A percentile compares a stretch with the other conserved stretches of the same genome.
phyloP scores from a whole-genome alignment of 2,329 filamentous ascomycete genomes.

The Endoconidiophora laricicola region DNA sequence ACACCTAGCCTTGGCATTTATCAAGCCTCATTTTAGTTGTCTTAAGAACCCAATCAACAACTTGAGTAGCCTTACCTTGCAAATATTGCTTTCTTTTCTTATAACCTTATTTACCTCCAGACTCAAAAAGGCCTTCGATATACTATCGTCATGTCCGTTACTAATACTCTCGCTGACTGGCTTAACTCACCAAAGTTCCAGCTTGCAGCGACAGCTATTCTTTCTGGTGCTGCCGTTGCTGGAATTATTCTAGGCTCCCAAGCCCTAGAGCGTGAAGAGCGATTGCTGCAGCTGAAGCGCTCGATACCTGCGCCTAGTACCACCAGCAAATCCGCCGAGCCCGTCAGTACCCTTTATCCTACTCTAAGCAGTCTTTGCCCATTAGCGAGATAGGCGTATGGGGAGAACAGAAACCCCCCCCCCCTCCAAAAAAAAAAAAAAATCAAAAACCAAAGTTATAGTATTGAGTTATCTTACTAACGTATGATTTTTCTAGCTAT shows the following conservation, averaged over 20 bases:
- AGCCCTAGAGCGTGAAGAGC: slow-evolving; percentile 36
- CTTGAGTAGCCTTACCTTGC: no score
- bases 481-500: slow-evolving; percentile 30
- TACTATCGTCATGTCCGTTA: slow-evolving; percentile 9
- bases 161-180: slow-evolving; percentile 10
- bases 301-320: slow-evolving; percentile 33
- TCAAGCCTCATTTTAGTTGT: no score
- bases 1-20: no score
- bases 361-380: background rate
- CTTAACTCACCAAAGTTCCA: slow-evolving; percentile 34
- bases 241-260: slow-evolving; percentile 47
- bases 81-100: background rate
- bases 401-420: no score
- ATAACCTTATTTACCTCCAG: background rate
- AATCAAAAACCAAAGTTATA: background rate
- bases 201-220: slow-evolving; percentile 52
- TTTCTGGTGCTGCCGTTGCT: slow-evolving; percentile 44
- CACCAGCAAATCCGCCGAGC: slow-evolving; percentile 10
- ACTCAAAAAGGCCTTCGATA: background rate
- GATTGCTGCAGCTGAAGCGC: slow-evolving; percentile 39
- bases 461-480: background rate
- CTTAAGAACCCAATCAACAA: no score
- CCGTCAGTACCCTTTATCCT: slow-evolving; percentile 7
- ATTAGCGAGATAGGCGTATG: no score
- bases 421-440: no score